These are phyloP conservation scores for Starmera quercuum DNA, from an alignment of 805 yeast genomes.

Conservation along the genomic window DNA sequence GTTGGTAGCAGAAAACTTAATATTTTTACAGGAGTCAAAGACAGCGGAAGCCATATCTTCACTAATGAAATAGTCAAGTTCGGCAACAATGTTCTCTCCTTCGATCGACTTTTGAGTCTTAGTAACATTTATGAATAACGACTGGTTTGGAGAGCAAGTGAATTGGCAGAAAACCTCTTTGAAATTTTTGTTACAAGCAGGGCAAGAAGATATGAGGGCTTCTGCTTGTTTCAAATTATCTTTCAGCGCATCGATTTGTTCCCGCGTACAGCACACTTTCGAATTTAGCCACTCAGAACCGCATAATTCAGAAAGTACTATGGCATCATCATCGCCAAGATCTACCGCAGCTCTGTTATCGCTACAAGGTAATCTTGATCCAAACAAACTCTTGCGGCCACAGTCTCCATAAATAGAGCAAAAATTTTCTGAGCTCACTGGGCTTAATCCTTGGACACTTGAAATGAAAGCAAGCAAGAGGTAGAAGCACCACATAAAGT, in stretches of 20 bases:
- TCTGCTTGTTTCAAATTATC: conserved; percentile 67
- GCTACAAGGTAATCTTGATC: conserved; percentile 74
- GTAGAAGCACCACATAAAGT: too few relatives aligned
- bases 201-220: conserved; percentile 79
- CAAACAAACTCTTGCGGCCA: conserved; percentile 77
- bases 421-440: too few relatives aligned
- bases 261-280: conserved; percentile 62
- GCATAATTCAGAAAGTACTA: conserved; percentile 51
- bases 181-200: conserved; percentile 87
- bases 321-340: conserved; percentile 27
- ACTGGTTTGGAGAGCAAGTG: conserved; percentile 84
- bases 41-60: conserved; percentile 53
- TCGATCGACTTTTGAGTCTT: conserved; percentile 38
- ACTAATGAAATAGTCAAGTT: conserved; percentile 56
- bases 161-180: conserved; percentile 78
- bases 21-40: conserved; percentile 79
- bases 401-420: conserved; percentile 42
- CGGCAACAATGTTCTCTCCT: conserved; percentile 58
- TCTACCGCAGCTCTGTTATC: conserved; percentile 46
- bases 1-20: conserved; percentile 90
- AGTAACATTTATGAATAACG: conserved; percentile 64
- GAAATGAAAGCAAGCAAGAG: too few relatives aligned
- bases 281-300: conserved; percentile 56
- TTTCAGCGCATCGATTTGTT: conserved; percentile 51
- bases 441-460: too few relatives aligned